Evolutionary conservation across 352 stramenopile genomes (phyloP), one percentile per base, ranked within the genome.

Genomic region (Pythium biforme): DNA sequence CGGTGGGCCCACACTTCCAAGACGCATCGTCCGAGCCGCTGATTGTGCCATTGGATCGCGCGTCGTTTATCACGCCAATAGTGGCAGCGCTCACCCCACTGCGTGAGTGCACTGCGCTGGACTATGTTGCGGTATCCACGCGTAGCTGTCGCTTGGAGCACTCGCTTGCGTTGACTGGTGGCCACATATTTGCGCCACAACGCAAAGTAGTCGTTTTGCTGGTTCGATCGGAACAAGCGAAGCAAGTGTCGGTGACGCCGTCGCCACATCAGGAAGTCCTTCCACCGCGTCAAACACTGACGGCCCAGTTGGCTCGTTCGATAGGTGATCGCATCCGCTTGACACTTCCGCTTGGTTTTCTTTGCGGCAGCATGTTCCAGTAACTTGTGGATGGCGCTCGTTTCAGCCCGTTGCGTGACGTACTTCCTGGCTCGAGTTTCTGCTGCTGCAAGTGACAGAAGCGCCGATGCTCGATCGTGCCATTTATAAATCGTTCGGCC

Each of bases 141-240:
- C 8, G 41, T 54, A 7, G 59, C 59, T 12, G 25, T 59, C 6
- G n/a, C 14, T n/a, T 58, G 46, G 1, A 43, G 43, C 15, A 22
- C 4, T 17, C 57, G 46, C 34, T 64, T 66, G 25, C 29, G 26
- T 15, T 54, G 25, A 23, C 15, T 43, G 45, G 47, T 20, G 4
- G n/a, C 17, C 17, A 59, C 50, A 15, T 66, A 58, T 52, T 51
- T 50, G 8, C 33, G 22, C 59, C 59, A 66, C 17, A 55, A 8
- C 10, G 37, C 49, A 40, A 66, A 66, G 26, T 52, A 66, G 37
- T 66, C 59, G 29, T 23, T 34, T 0, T 29, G 49, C 23, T 59
- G 59, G 20, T 66, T 54, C 0, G 59, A 54, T 15, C 37, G 48
- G 33, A 66, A 66, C 0, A 66, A 39, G 4, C 48, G 49, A 46